Evolutionary conservation across 169 alveolate species (phyloP), one percentile per base, ranked within the genome.

Genomic region (Cryptosporidium felis): DNA sequence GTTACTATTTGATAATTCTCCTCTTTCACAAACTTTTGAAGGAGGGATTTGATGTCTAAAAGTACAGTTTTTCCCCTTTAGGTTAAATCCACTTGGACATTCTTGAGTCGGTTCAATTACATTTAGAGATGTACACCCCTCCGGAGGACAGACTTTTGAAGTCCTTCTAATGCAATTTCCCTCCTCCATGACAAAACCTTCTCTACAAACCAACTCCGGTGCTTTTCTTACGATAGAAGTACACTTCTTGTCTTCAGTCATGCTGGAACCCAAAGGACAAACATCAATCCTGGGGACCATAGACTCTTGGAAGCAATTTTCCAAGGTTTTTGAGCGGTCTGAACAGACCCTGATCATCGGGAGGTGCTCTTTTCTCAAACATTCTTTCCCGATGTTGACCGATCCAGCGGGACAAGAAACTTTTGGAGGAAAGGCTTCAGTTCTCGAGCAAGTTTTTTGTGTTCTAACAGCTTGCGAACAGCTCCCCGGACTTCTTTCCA

Each of bases 361-460:
- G 21, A 40, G 34, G 32, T 74, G 28, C 40, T 74, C 67, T 53
- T 74, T 74, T 30, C 42, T 74, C 30, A 51, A 2, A 74, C 82
- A 74, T 8, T 74, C 74, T 53, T 74, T 74, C 23, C 82, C 82
- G 14, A 74, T 51, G 23, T 49, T 74, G 23, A 51, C 16, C 12
- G 74, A 32, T 51, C 82, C 82, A 3, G 5, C 12, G 1, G 82
- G 82, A 74, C 82, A 74, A 5, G 82, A 36, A 10, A 74, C 34
- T 34, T 74, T 49, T 74, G 82, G 67, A 10, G 65, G 67, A 51
- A 74, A 51, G 16, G 82, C 82, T 21, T 74, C 82, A 3, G 74
- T 74, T 74, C 82, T 74, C 8, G 58, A n/a, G 30, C 82, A 74
- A 34, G 67, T 74, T 51, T 74, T 74, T 30, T 60, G 59, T 40